phyloP scores from a whole-genome alignment of 2,329 filamentous ascomycete species.

The Pseudocercospora pini-densiflorae region DNA sequence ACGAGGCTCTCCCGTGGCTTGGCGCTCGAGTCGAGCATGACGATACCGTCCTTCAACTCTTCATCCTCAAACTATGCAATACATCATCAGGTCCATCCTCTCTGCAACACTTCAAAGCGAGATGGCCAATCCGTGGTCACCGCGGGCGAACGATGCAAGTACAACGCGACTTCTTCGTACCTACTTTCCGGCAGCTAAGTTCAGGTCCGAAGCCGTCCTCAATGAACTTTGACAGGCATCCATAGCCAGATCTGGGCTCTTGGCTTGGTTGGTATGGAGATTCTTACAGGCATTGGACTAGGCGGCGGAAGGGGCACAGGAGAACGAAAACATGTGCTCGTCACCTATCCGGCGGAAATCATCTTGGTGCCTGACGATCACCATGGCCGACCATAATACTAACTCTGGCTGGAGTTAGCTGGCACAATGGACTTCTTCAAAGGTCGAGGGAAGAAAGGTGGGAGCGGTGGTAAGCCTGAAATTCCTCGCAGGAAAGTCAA shows the following conservation, averaged over 20 bases:
- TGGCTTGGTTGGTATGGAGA: slow-evolving; percentile 2
- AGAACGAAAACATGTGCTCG: not conserved
- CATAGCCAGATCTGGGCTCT: slow-evolving; percentile 1
- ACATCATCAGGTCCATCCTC: no score
- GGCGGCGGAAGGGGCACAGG: not conserved
- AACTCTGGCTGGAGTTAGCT: not conserved
- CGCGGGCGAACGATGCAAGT: not conserved
- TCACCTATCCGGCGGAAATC: not conserved
- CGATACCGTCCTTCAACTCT: not conserved
- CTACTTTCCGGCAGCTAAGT: not conserved
- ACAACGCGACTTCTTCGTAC: not conserved
- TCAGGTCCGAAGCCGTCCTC: not conserved
- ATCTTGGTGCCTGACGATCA: not conserved
- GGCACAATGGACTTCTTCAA: slow-evolving; percentile 6
- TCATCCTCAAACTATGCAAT: not conserved
- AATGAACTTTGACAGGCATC: slow-evolving; percentile 7
- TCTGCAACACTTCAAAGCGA: not conserved
- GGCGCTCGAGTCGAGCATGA: not conserved
- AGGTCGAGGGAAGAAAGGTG: slow-evolving; percentile 1
- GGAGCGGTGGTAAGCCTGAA: not conserved
- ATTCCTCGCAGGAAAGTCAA: slow-evolving; percentile 8
- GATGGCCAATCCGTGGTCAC: not conserved
- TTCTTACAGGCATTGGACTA: not conserved
- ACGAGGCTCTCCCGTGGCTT: not conserved
- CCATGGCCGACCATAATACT: slow-evolving; percentile 1